phyloP scores from a whole-genome alignment of 371 early-diverging fungal genomes.

The Capniomyces stellatus region DNA sequence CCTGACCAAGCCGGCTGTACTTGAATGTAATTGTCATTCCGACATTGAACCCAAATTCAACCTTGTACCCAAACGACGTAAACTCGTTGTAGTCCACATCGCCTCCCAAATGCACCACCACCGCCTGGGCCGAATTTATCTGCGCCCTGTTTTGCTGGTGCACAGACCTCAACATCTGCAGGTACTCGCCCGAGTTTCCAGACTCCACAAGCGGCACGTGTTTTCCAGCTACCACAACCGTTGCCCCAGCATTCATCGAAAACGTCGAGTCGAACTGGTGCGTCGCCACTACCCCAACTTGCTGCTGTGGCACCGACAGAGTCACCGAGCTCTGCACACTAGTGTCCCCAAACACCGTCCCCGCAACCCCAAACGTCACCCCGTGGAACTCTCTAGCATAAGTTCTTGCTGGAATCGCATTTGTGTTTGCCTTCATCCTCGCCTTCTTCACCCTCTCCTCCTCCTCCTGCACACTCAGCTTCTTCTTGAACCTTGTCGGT shows the following conservation, averaged over 20 bases:
- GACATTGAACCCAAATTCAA: constrained; percentile 51
- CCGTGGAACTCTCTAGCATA: constrained; percentile 6
- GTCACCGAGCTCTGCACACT: neutral
- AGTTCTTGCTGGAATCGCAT: neutral
- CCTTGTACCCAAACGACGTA: constrained; percentile 38
- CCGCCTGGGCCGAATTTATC: neutral
- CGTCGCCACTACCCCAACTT: constrained; percentile 3
- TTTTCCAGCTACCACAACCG: constrained; percentile 4
- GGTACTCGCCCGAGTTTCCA: no score
- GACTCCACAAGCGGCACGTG: neutral
- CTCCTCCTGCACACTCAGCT: neutral
- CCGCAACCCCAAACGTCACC: constrained; percentile 8
- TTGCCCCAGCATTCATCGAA: constrained; percentile 5
- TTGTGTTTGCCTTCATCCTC: neutral
- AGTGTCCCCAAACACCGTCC: constrained; percentile 4
- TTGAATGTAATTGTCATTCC: constrained; percentile 55
- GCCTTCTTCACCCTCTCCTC: neutral
- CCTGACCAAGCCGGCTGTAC: constrained; percentile 71
- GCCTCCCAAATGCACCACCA: constrained; percentile 5
- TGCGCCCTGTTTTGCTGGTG: neutral
- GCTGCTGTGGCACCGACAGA: constrained; percentile 3
- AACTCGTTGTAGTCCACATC: constrained; percentile 5
- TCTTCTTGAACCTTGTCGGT: constrained; percentile 5
- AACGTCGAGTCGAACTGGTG: constrained; percentile 11
- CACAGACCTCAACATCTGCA: neutral